Evolutionary conservation across 2,329 filamentous ascomycete species (phyloP), one percentile per base, ranked within the genome.

Genomic region (Monosporascus ibericus): DNA sequence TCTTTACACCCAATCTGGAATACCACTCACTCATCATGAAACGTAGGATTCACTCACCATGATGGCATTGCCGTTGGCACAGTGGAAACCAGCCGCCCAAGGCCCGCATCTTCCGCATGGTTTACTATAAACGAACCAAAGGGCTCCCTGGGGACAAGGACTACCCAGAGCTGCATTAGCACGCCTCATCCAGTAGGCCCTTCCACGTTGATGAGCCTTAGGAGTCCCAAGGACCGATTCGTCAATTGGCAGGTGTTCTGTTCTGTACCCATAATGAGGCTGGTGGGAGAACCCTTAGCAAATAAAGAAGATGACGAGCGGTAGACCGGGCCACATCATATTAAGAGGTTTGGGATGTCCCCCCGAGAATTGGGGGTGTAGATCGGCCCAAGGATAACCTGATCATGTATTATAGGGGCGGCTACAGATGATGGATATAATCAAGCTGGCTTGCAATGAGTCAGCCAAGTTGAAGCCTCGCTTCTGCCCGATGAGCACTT

Each of bases 121-220:
- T 82, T 82, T 15, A 82, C 79, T 51, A 82, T 73, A 22, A 74
- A 78, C 15, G 74, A 70, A 3, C 76, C 78, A 60, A 81, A 82
- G 6, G 6, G 79, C 74, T 6, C 69, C 72, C 55, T 77, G 80
- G 0, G 77, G 77, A 59, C 79, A 83, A 3, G 78, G 76, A 1
- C 72, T 65, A n/a, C 63, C 58, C 5, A 81, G 67, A 1, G 74
- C 75, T 24, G 69, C 59, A 53, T 75, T 78, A 18, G 78, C 76
- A 36, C 68, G 63, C 18, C 76, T 71, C 75, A 83, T 81, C 77
- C 78, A 82, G 60, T 77, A 63, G 1, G 69, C 70, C 22, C 76
- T 68, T 8, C 70, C 75, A 36, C 62, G 60, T 51, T 67, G 67
- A 1, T 72, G 61, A 5, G 64, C 39, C 18, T 53, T 54, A 38